phyloP scores from a whole-genome alignment of 768 basidiomycete genomes.

The Mycena sanguinolenta region DNA sequence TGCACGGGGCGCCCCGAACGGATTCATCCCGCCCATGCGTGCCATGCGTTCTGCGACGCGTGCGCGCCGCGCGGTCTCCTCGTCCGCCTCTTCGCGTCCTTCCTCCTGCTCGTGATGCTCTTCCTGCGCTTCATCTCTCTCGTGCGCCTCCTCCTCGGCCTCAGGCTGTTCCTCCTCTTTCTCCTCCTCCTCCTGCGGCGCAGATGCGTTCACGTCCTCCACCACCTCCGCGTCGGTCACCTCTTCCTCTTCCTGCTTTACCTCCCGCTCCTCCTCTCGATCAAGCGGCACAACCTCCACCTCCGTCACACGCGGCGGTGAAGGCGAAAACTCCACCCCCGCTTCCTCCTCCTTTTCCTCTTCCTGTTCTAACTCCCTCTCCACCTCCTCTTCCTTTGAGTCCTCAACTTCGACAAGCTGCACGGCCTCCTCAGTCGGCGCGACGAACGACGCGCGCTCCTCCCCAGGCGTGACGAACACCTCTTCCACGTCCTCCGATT shows the following conservation, averaged over 20 bases:
- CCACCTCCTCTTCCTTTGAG: not conserved
- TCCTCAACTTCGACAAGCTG: not conserved
- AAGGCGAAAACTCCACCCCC: no score
- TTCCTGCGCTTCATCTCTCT: constrained; percentile 5
- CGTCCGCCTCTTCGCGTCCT: constrained; percentile 56
- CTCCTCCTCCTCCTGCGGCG: constrained; percentile 15
- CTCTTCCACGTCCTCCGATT: not conserved
- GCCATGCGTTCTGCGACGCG: constrained; percentile 64
- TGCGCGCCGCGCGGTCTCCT: constrained; percentile 51
- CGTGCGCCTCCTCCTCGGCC: no score
- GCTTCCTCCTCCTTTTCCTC: not conserved
- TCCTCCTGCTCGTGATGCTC: not conserved
- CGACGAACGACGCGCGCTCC: constrained; percentile 19
- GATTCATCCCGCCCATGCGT: constrained; percentile 78
- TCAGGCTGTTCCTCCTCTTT: not conserved
- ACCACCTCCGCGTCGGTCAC: constrained; percentile 11
- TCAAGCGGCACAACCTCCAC: not conserved
- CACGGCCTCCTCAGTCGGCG: not conserved
- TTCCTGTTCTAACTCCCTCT: not conserved
- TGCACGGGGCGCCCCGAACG: constrained; percentile 54
- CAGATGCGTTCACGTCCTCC: no score
- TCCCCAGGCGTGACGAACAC: constrained; percentile 21
- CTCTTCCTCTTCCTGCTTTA: not conserved
- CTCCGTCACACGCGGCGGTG: not conserved
- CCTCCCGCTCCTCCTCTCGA: constrained; percentile 1